Evolutionary conservation across 1,284 basidiomycete genomes (phyloP).

Genomic region (Hemileia vastatrix): DNA sequence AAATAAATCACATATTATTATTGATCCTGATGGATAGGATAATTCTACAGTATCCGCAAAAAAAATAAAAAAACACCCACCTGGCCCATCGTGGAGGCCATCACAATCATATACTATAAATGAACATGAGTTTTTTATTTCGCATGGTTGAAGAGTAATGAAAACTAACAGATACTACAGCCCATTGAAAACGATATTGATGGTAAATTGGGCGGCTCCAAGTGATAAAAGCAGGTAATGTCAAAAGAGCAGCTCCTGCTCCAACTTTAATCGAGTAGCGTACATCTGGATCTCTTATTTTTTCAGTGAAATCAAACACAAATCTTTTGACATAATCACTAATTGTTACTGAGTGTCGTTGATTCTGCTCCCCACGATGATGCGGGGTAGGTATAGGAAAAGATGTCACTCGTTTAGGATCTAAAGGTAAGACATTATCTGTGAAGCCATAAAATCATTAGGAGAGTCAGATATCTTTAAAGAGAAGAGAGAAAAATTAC

Average conservation of each 20-base stretch:
- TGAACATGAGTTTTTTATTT: not conserved
- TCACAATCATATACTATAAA: slow-evolving; percentile 19
- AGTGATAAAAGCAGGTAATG: slow-evolving; percentile 36
- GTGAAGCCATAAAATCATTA: too few species aligned
- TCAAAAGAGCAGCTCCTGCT: slow-evolving; percentile 34
- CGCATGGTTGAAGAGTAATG: not conserved
- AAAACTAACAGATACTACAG: slow-evolving; percentile 28
- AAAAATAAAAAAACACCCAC: not conserved
- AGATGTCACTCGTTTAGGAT: slow-evolving; percentile 2
- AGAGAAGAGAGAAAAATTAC: not conserved
- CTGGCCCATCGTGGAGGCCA: slow-evolving; percentile 19
- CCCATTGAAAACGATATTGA: slow-evolving; percentile 40
- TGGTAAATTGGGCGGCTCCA: slow-evolving; percentile 35
- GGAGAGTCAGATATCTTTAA: too few species aligned
- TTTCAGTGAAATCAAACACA: slow-evolving; percentile 16
- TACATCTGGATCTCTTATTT: slow-evolving; percentile 34
- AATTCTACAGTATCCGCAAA: not conserved
- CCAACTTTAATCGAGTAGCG: slow-evolving; percentile 42
- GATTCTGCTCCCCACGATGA: slow-evolving; percentile 9
- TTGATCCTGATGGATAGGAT: not conserved
- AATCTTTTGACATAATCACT: slow-evolving; percentile 2
- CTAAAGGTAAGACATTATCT: slow-evolving; percentile 12
- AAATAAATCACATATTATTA: not conserved
- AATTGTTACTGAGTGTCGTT: not conserved
- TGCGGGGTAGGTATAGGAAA: not conserved